Conservation (phyloP, 441 rosid genomes). For the Populus hybrid region DNA sequence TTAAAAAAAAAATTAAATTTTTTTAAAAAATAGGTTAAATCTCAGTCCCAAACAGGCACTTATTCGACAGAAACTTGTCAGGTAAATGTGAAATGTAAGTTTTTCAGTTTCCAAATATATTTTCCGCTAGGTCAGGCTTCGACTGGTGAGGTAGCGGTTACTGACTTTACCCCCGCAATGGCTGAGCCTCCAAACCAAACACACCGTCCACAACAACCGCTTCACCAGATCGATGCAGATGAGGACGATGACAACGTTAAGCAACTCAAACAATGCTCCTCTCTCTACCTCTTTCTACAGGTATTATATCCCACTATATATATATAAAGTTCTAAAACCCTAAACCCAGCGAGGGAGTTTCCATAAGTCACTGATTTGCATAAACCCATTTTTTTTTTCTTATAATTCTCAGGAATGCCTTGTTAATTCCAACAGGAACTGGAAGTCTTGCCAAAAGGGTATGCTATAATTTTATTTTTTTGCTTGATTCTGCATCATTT, state of each 20-base stretch:
- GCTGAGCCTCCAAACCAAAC: constrained; percentile 9
- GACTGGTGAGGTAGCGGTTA: too few species aligned
- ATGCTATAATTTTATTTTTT: neutral
- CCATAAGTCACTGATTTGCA: neutral
- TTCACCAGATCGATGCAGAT: constrained; percentile 61
- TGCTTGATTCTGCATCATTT: neutral
- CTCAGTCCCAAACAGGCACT: too few species aligned
- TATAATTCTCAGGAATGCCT: constrained; percentile 64
- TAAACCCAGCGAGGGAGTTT: constrained; percentile 4
- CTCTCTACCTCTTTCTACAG: constrained; percentile 69
- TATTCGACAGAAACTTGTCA: too few species aligned
- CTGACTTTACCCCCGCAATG: neutral
- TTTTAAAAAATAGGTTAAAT: too few species aligned
- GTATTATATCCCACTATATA: constrained; percentile 20
- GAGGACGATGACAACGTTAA: constrained; percentile 84
- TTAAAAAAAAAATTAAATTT: too few species aligned
- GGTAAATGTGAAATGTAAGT: too few species aligned
- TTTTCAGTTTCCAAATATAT: too few species aligned
- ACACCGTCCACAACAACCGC: constrained; percentile 19
- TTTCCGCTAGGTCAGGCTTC: too few species aligned
- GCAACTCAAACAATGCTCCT: constrained; percentile 79
- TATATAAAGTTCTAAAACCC: constrained; percentile 8
- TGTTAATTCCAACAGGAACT: constrained; percentile 55
- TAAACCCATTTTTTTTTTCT: neutral
- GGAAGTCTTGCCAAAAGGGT: constrained; percentile 92